Percentiles rank a stretch among this genome's conserved stretches.
phyloP scores from a whole-genome alignment of 2,329 filamentous ascomycete genomes.

The Fusarium subtropicale region DNA sequence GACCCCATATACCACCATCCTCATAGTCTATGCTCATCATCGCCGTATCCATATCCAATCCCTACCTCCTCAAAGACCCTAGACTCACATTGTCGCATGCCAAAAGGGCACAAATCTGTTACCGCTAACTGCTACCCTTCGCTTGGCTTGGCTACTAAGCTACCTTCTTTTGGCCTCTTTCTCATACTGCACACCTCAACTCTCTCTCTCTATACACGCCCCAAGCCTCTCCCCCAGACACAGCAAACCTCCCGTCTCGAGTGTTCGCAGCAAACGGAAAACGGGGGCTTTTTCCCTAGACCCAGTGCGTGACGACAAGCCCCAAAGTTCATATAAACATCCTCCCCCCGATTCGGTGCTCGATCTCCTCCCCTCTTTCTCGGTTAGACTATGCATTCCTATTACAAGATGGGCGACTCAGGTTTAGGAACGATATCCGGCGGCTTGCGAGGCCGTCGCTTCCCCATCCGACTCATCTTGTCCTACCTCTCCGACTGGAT shows the following conservation, averaged over 20 bases:
- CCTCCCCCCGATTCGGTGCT: slow-evolving; percentile 18
- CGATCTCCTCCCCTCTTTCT: slow-evolving; percentile 14
- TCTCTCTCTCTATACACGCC: slow-evolving; percentile 8
- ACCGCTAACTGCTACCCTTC: slow-evolving; percentile 14
- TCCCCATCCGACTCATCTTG: slow-evolving; percentile 58
- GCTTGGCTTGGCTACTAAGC: slow-evolving; percentile 2
- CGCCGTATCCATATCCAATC: slow-evolving; percentile 2
- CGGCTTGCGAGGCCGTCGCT: slow-evolving; percentile 37
- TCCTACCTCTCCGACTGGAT: slow-evolving; percentile 83
- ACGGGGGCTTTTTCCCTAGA: slow-evolving; percentile 5
- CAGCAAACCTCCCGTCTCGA: slow-evolving; percentile 10
- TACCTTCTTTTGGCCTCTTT: slow-evolving; percentile 9
- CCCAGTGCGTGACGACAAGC: slow-evolving; percentile 24
- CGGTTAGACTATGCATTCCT: slow-evolving; percentile 34
- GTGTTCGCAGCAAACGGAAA: slow-evolving; percentile 18
- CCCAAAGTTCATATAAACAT: slow-evolving; percentile 27
- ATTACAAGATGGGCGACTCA: slow-evolving; percentile 46
- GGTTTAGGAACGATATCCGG: slow-evolving; percentile 33
- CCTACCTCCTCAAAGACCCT: slow-evolving; percentile 5
- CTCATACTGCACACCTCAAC: slow-evolving; percentile 11
- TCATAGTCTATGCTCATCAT: slow-evolving; percentile 2
- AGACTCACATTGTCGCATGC: slow-evolving; percentile 16
- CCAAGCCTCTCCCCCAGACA: slow-evolving; percentile 16
- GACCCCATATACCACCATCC: not conserved
- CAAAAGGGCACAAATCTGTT: slow-evolving; percentile 5